Conservation (phyloP, 768 basidiomycete genomes). For the Myochromella boudieri region DNA sequence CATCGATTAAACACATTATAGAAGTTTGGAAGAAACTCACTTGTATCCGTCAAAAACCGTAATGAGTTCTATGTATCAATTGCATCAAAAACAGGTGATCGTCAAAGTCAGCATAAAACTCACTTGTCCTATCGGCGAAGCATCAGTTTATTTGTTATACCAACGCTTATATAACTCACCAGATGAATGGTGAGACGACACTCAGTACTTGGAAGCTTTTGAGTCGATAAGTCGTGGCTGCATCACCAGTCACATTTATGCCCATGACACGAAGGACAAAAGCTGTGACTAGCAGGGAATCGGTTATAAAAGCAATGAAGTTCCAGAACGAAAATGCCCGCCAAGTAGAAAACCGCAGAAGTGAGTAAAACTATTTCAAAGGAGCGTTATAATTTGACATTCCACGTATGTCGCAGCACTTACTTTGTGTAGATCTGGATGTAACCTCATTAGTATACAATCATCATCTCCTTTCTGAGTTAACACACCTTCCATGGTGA, state of each 20-base stretch:
- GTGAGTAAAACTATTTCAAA: conserved; percentile 58
- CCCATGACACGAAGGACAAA: conserved; percentile 73
- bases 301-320: conserved; percentile 66
- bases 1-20: not conserved
- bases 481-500: conserved; percentile 71
- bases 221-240: conserved; percentile 41
- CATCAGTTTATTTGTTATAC: not conserved
- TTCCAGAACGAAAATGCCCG: conserved; percentile 85
- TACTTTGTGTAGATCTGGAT: conserved; percentile 59
- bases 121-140: conserved; percentile 69
- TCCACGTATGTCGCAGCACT: not conserved
- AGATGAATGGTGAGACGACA: conserved; percentile 85
- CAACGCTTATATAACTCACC: conserved; percentile 45
- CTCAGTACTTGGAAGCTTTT: conserved; percentile 87
- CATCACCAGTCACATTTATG: conserved; percentile 35
- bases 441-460: not conserved
- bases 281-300: conserved; percentile 69
- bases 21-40: conserved; percentile 36
- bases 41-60: conserved; percentile 83
- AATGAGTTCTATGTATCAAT: conserved; percentile 54
- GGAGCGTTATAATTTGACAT: not conserved
- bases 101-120: conserved; percentile 35
- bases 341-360: conserved; percentile 75
- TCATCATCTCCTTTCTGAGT: no score
- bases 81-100: no score